Evolutionary conservation across 2,329 filamentous ascomycete genomes (phyloP).

Genomic region (Verticillium dahliae): DNA sequence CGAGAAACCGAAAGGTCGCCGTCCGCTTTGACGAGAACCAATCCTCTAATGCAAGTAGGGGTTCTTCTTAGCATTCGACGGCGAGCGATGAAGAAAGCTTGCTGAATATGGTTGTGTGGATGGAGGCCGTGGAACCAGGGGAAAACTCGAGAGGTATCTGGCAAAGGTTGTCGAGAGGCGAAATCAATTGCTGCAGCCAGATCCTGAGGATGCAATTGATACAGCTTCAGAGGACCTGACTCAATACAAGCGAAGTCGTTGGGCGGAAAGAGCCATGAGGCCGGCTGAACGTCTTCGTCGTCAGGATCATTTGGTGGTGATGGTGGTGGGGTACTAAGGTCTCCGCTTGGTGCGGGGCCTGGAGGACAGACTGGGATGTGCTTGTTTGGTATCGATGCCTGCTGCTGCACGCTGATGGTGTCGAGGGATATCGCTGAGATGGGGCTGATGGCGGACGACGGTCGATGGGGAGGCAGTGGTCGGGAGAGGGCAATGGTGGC

Average conservation of each 20-base stretch:
- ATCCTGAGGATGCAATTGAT: conserved; percentile 62
- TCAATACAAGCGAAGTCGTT: conserved; percentile 48
- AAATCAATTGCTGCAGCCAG: conserved; percentile 71
- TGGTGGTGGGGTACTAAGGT: conserved; percentile 55
- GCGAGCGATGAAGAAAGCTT: conserved; percentile 80
- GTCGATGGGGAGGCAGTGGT: conserved; percentile 37
- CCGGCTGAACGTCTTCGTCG: conserved; percentile 36
- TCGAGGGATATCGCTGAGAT: conserved; percentile 26
- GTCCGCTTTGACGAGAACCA: conserved; percentile 85
- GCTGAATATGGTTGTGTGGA: conserved; percentile 79
- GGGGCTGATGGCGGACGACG: conserved; percentile 29
- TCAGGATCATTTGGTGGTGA: conserved; percentile 48
- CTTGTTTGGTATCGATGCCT: conserved; percentile 70
- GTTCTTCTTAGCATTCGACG: conserved; percentile 63
- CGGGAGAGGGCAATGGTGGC: conserved; percentile 48
- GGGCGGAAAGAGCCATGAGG: conserved; percentile 71
- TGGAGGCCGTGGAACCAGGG: conserved; percentile 95
- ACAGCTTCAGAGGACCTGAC: conserved; percentile 55
- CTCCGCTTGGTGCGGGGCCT: conserved; percentile 54
- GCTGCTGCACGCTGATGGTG: conserved; percentile 23
- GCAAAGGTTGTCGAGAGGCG: conserved; percentile 70
- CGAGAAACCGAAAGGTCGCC: conserved; percentile 68
- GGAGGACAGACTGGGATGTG: conserved; percentile 86
- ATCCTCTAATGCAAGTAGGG: conserved; percentile 69
- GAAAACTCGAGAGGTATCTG: conserved; percentile 80